Conservation (phyloP, 2,329 filamentous ascomycete genomes). For the Balansia obtecta region DNA sequence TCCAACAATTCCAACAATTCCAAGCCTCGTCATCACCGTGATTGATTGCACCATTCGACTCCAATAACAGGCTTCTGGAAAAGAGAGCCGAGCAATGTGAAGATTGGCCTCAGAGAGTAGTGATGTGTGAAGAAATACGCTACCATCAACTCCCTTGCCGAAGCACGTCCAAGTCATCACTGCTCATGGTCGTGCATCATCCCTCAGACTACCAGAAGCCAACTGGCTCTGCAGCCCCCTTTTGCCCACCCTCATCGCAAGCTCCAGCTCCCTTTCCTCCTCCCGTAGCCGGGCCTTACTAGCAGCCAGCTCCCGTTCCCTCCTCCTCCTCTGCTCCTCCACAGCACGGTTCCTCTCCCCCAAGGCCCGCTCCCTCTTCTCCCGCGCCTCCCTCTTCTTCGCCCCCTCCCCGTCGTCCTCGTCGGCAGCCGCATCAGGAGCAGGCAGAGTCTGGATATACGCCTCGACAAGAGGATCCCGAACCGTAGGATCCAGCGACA, state of each 20-base stretch:
- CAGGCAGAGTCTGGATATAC: conserved; percentile 51
- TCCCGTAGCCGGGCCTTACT: conserved; percentile 51
- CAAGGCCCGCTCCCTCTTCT: conserved; percentile 52
- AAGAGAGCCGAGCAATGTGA: too few relatives aligned
- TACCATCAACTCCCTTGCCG: too few relatives aligned
- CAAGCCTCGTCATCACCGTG: too few relatives aligned
- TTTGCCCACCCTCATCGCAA: conserved; percentile 57
- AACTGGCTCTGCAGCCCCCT: conserved; percentile 53
- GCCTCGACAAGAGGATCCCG: conserved; percentile 55
- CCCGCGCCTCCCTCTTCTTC: conserved; percentile 37
- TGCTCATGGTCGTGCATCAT: conserved; percentile 9
- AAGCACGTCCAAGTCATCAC: too few relatives aligned
- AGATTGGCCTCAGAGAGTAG: too few relatives aligned
- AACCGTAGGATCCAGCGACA: conserved; percentile 47
- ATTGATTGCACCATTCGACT: too few relatives aligned
- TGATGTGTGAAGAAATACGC: too few relatives aligned
- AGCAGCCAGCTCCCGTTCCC: conserved; percentile 45
- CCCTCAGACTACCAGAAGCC: conserved; percentile 15
- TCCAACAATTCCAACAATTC: too few relatives aligned
- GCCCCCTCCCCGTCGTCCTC: conserved; percentile 38
- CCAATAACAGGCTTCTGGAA: too few relatives aligned
- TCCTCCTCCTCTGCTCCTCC: conserved; percentile 48
- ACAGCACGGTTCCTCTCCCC: conserved; percentile 50
- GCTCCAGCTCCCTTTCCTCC: conserved; percentile 54
- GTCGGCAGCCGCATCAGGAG: conserved; percentile 29